Base-by-base conservation (phyloP, 2,329 filamentous ascomycete genomes). In the Penicillium sp. region DNA sequence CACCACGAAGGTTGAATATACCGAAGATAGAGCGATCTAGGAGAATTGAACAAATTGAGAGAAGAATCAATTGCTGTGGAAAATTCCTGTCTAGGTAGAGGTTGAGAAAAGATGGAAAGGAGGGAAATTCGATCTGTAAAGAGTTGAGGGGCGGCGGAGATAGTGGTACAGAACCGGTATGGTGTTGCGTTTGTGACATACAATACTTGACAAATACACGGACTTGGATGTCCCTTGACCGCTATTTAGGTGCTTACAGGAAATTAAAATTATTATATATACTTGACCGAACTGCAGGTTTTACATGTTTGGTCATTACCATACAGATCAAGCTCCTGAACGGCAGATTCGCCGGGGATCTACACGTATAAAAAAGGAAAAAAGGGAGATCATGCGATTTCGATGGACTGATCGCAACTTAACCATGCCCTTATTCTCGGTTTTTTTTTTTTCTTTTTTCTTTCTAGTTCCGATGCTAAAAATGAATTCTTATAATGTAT, bases 61-160 rank as follows among this genome's bases (percentile, higher is more conserved):
- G 51, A 50, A 55, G 29, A 27, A 56, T 33, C 58, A 57, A 49
- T 49, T 27, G 48, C 36, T 50, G 36, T 43, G 31, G 21, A 38
- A 42, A 38, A 47, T 21, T 33, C 29, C 23, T 35, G 29, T 31
- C 41, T 33, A 31, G 35, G 33, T 31, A 45, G 44, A 58, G 36
- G 52, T 49, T 49, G 43, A 57, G 33, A 41, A 54, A 53, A 39
- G 50, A 56, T 45, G 49, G 39, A 42, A 44, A 42, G 48, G 45
- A 56, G 53, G 50, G 59, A 61, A 60, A 64, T 61, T 60, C 51
- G 63, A 65, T 62, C 58, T 64, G 63, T 65, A 64, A 52, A 60
- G 43, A 53, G 47, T 56, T 58, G 63, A 64, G 60, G 62, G 62
- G 62, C 60, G 54, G 41, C 41, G 58, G 61, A 62, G 50, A 57